Evolutionary conservation across 495 filamentous ascomycete genomes (phyloP), one percentile per base, ranked within the genome.

Genomic region (Mytilinidion resinicola): DNA sequence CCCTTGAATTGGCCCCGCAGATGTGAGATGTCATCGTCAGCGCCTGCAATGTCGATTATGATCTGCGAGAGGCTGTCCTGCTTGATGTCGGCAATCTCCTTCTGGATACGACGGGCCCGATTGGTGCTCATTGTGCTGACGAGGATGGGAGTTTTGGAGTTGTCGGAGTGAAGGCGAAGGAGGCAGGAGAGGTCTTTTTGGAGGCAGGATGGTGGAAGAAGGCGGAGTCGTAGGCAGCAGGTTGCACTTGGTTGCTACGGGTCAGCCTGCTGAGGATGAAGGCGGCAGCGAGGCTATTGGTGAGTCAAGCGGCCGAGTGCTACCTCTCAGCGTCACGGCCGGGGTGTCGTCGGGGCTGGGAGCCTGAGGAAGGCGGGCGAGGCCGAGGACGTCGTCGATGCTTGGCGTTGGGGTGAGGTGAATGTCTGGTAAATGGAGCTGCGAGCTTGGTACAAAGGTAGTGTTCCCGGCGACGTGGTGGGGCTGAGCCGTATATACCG

Each of bases 61-160:
- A 98, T 87, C 59, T 87, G 82, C 9, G 88, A 91, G 20, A 82
- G 78, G 41, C 76, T 77, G 69, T 98, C 93, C 41, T 76, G 78
- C 51, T 85, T 79, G 67, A 97, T 91, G 72, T 98, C 93, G 48
- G 80, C 78, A 50, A 98, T 80, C 77, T 98, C 93, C 75, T 97
- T 97, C 55, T 86, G 82, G 59, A 98, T 85, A 19, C 93, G 88
- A 53, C 93, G 89, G 49, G 81, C 74, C 39, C 89, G 82, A 56
- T 90, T 90, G 37, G 85, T 82, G 50, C 87, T 75, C 90, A 95
- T 96, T n/a, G 59, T 55, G 46, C 17, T 12, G 33, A 17, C 46
- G 55, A 44, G 44, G 19, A 46, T 39, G 14, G 33, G 21, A 15
- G 42, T 25, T 25, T 30, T 30, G 25, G 25, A 30, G 25, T 30